phyloP scores from a whole-genome alignment of 352 stramenopile species.

The Globisporangium yorkense region DNA sequence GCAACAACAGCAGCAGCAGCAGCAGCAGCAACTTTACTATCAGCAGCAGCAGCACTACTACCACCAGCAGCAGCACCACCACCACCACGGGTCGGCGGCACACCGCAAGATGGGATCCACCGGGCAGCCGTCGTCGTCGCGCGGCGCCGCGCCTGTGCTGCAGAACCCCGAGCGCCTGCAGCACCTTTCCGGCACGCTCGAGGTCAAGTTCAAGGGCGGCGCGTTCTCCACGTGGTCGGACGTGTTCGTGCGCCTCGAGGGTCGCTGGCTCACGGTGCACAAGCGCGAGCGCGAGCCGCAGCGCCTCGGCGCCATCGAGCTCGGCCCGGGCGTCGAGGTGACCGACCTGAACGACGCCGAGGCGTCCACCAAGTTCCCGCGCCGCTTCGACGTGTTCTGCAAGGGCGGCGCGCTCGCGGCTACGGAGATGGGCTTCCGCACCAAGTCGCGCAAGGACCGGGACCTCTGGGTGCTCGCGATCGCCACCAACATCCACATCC shows the following conservation, averaged over 20 bases:
- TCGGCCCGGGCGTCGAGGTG: conserved; percentile 59
- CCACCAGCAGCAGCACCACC: not conserved
- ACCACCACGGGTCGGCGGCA: not conserved
- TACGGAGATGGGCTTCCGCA: conserved; percentile 73
- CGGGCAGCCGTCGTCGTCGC: not conserved
- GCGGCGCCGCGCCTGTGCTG: not conserved
- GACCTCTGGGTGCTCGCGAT: conserved; percentile 72
- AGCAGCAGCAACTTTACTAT: conserved; percentile 1
- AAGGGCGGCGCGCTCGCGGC: conserved; percentile 57
- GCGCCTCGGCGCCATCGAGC: conserved; percentile 59
- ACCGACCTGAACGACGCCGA: conserved; percentile 58
- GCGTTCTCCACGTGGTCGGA: conserved; percentile 26
- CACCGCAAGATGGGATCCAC: conserved; percentile 14
- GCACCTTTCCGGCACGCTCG: conserved; percentile 15
- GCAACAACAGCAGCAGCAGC: not conserved
- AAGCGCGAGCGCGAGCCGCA: conserved; percentile 36
- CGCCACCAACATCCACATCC: conserved; percentile 52
- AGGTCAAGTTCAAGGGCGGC: conserved; percentile 26
- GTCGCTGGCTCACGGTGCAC: conserved; percentile 29
- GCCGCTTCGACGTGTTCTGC: conserved; percentile 71
- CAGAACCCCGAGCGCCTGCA: conserved; percentile 14
- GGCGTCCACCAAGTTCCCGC: conserved; percentile 60
- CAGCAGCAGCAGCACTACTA: not conserved
- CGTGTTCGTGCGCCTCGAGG: conserved; percentile 22
- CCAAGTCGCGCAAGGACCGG: conserved; percentile 70